Conservation (phyloP, 2,329 filamentous ascomycete genomes). For the Penicillium concentricum region DNA sequence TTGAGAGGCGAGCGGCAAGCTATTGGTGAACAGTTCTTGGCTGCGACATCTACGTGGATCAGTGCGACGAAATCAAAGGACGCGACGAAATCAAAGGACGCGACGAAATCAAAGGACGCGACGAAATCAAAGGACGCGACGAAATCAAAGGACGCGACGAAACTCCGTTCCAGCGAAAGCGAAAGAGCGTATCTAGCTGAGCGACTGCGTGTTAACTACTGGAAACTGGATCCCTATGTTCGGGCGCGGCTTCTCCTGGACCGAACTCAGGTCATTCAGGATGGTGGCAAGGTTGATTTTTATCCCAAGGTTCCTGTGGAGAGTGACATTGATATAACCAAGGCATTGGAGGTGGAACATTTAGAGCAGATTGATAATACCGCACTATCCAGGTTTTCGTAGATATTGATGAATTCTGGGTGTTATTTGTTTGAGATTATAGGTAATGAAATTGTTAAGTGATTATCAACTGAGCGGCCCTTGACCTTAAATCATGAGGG, state of each 20-base stretch:
- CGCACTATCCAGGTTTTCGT: background rate
- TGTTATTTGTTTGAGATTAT: background rate
- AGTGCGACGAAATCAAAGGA: slow-evolving; percentile 46
- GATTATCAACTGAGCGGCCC: no score
- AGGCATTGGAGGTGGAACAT: slow-evolving; percentile 8
- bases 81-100: slow-evolving; percentile 39
- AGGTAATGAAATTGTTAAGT: background rate
- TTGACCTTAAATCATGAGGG: no score
- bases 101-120: slow-evolving; percentile 47
- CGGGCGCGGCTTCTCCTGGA: slow-evolving; percentile 79
- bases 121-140: slow-evolving; percentile 48
- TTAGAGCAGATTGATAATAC: slow-evolving; percentile 10
- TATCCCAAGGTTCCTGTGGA: slow-evolving; percentile 49
- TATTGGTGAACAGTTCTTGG: slow-evolving; percentile 72
- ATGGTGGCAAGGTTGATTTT: slow-evolving; percentile 67
- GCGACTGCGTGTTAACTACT: slow-evolving; percentile 72
- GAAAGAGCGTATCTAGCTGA: slow-evolving; percentile 63
- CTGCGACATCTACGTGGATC: slow-evolving; percentile 73
- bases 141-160: slow-evolving; percentile 42
- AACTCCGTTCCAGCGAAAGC: slow-evolving; percentile 51
- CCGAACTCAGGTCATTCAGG: slow-evolving; percentile 67
- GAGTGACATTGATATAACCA: slow-evolving; percentile 5
- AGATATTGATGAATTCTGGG: background rate
- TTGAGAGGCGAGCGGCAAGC: slow-evolving; percentile 62
- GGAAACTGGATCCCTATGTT: slow-evolving; percentile 82